Evolutionary conservation across 257 asterid genomes (phyloP).

Genomic region (Solanum acaule): DNA sequence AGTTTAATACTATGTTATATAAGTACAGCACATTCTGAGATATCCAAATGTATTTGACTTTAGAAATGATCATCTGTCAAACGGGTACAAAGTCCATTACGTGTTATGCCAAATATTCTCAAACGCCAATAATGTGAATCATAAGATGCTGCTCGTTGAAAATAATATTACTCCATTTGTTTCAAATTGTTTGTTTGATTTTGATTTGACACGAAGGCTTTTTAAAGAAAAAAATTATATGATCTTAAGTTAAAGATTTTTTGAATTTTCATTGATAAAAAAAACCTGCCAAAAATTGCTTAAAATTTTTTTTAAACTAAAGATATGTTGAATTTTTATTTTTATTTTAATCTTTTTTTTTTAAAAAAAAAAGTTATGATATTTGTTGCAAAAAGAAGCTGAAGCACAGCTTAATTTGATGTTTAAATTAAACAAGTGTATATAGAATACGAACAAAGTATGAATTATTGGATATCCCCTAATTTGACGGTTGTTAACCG

Average conservation of each 20-base stretch:
- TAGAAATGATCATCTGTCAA: not conserved
- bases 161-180: not conserved
- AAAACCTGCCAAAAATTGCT: too few relatives aligned
- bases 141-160: not conserved
- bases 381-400: not conserved
- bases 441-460: not conserved
- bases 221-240: not conserved
- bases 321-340: too few relatives aligned
- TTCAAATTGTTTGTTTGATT: not conserved
- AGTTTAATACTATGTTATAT: not conserved
- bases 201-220: not conserved
- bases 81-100: not conserved
- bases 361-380: too few relatives aligned
- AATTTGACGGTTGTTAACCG: not conserved
- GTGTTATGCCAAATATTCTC: not conserved
- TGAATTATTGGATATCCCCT: not conserved
- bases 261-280: not conserved
- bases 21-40: not conserved
- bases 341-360: too few relatives aligned
- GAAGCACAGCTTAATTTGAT: not conserved
- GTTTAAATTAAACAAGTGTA: not conserved
- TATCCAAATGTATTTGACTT: not conserved
- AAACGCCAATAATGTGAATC: not conserved
- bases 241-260: not conserved
- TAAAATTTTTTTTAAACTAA: not conserved